Evolutionary conservation across 768 basidiomycete species (phyloP), one percentile per base, ranked within the genome.

Genomic region (Galerina marginata): DNA sequence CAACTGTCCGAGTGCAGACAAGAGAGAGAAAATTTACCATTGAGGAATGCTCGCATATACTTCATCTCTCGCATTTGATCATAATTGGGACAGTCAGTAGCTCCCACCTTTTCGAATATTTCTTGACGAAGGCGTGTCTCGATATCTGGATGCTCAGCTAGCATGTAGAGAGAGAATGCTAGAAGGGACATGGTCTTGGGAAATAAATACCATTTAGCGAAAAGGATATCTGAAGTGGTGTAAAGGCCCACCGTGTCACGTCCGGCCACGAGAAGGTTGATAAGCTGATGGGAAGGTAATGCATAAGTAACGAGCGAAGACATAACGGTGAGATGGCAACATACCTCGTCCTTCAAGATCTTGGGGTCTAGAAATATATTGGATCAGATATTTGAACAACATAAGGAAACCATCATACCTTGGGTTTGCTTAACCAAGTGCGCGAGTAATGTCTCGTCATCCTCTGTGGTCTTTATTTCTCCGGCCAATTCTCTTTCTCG

Each of bases 391-490:
- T 29, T 37, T 23, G 2, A 26, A 37, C 43, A 5, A 16, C 16
- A 29, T n/a, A 12, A 38, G n/a, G 9, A 25, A 38, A 37, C 2
- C 6, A 15, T 29, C 10, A 10, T 26, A 58, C 60, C 60, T 47
- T 83, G 75, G 0, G 85, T 86, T 50, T 76, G 79, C 38, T 81
- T 79, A n/a, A 83, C 78, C 33, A 87, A 61, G 68, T 85, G 80
- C 37, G 81, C 79, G 53, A 86, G 71, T 15, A 85, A 67, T 1
- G 72, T 75, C 45, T 73, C 65, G n/a, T 60, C 48, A n/a, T 69
- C 66, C 50, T 66, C 50, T 36, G 11, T 40, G 23, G 7, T 23
- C 20, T 25, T 10, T 11, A 38, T 59, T 62, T 26, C 50, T 62
- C 14, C 59, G 55, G 12, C 29, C 49, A 20, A 29, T 33, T 36